Conservation (phyloP, 2,329 filamentous ascomycete species). For the Furcasterigmium sp. region DNA sequence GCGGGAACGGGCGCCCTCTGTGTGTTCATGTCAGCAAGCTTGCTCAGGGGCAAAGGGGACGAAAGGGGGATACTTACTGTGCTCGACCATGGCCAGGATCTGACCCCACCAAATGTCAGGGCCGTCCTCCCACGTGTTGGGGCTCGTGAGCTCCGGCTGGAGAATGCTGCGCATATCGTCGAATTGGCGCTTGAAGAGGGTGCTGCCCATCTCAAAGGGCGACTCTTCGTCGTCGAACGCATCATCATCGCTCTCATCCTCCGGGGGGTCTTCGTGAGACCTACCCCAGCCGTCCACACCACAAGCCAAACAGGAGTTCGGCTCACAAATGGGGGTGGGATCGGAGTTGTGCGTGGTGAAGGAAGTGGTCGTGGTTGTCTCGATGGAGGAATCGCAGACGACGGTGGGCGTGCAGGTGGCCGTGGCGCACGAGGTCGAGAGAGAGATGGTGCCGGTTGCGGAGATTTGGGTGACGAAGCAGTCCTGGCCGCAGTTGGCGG, state of each 20-base stretch:
- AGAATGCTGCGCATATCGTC: neutral
- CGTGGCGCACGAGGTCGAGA: neutral
- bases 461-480: neutral
- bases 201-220: no score
- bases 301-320: neutral
- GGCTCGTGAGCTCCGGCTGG: neutral
- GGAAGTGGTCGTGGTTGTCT: neutral
- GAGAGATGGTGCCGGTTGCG: neutral
- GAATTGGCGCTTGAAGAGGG: neutral
- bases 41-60: neutral
- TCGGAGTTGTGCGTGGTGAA: neutral
- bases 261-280: neutral
- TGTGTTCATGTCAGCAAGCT: neutral
- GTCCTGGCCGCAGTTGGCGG: neutral
- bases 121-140: neutral
- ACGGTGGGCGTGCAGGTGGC: neutral
- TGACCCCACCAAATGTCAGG: conserved; percentile 1
- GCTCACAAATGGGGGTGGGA: neutral
- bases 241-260: neutral
- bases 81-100: neutral
- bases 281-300: neutral
- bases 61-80: neutral
- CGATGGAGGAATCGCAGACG: neutral
- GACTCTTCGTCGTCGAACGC: neutral
- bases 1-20: neutral